Conservation (phyloP, 2,329 filamentous ascomycete species). For the Zasmidium cellare region DNA sequence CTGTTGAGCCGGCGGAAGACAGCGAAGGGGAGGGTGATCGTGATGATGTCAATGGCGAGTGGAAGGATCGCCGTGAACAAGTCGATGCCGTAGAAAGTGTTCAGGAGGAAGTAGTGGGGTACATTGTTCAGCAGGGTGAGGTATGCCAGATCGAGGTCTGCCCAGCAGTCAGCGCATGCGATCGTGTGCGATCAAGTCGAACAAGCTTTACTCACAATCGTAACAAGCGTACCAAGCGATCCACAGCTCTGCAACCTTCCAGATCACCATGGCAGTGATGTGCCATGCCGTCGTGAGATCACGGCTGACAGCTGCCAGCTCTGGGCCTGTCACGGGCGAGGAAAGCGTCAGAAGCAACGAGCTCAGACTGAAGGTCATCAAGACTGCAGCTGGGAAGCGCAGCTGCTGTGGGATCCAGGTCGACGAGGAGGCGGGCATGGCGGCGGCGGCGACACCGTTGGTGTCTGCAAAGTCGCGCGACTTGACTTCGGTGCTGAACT, state of each 20-base stretch:
- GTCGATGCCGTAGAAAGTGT: constrained; percentile 73
- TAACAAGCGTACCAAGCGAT: constrained; percentile 73
- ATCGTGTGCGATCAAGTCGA: background rate
- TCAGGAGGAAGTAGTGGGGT: constrained; percentile 73
- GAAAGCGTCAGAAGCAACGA: constrained; percentile 64
- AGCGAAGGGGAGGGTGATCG: constrained; percentile 71
- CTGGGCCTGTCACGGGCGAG: constrained; percentile 60
- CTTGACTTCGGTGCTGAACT: constrained; percentile 23
- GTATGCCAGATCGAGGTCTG: constrained; percentile 46
- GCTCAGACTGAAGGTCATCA: constrained; percentile 62
- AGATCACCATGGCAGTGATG: constrained; percentile 55
- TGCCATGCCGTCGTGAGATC: constrained; percentile 63
- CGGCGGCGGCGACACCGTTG: constrained; percentile 7
- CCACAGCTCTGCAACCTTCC: constrained; percentile 65
- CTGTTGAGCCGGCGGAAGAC: constrained; percentile 69
- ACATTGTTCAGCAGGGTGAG: constrained; percentile 66
- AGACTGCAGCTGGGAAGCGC: constrained; percentile 46
- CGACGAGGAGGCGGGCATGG: constrained; percentile 13
- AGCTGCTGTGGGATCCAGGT: constrained; percentile 35
- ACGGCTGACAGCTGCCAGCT: constrained; percentile 68
- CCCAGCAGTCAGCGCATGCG: constrained; percentile 12
- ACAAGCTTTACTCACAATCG: constrained; percentile 58
- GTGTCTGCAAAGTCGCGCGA: constrained; percentile 16
- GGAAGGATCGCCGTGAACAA: constrained; percentile 61
- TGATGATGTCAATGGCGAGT: constrained; percentile 66